phyloP scores from a whole-genome alignment of 176 grass and related monocot species.

The Lolium multiflorum region DNA sequence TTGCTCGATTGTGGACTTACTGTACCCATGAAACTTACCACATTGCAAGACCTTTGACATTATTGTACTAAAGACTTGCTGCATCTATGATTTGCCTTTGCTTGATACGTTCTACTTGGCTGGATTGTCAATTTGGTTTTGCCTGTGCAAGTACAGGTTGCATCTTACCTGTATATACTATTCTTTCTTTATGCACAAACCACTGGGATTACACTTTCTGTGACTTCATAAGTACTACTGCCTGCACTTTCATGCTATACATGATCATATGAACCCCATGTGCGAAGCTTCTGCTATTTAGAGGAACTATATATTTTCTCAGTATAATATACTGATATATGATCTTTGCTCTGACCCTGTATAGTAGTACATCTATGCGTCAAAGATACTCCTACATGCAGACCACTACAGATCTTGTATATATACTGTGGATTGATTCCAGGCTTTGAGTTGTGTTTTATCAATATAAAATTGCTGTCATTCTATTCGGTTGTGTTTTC shows the following conservation, averaged over 20 bases:
- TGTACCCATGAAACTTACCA: not conserved
- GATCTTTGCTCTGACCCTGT: not conserved
- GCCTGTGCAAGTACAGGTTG: not conserved
- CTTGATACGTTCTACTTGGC: not conserved
- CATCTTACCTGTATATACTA: not conserved
- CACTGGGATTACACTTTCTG: not conserved
- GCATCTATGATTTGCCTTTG: not conserved
- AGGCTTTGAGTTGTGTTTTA: constrained; percentile 8
- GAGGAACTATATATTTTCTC: not conserved
- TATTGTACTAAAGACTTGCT: not conserved
- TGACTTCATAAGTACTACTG: too few relatives aligned
- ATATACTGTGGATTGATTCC: constrained; percentile 1
- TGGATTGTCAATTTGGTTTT: constrained; percentile 21
- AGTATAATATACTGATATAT: not conserved
- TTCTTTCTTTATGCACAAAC: not conserved
- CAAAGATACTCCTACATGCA: not conserved
- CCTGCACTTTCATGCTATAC: not conserved
- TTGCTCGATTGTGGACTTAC: not conserved
- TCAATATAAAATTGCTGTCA: not conserved
- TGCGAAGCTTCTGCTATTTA: not conserved
- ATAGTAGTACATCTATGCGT: not conserved
- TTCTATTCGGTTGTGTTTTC: not conserved
- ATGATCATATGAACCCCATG: not conserved
- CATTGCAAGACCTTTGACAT: not conserved
- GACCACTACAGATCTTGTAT: not conserved